These are phyloP conservation scores for Lipomyces yamanashiensis DNA, from an alignment of 805 yeast species.

Conservation along the genomic window DNA sequence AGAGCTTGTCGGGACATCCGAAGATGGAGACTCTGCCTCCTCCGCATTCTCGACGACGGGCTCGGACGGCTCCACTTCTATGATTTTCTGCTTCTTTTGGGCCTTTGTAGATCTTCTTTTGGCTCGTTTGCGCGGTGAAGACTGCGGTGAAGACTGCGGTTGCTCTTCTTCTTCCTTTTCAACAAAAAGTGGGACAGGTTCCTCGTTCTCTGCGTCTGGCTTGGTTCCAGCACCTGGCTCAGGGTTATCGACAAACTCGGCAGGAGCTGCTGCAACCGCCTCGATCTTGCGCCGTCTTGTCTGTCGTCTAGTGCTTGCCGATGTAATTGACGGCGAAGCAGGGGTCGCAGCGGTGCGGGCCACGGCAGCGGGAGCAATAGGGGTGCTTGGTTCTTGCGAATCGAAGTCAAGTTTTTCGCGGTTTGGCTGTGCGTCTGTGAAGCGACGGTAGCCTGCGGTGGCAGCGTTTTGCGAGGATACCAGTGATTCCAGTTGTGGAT, in stretches of 20 bases:
- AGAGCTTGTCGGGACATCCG: too few relatives aligned
- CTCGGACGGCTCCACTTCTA: neutral
- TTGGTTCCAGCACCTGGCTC: neutral
- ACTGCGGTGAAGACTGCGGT: too few relatives aligned
- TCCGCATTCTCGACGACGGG: neutral
- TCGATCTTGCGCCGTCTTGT: neutral
- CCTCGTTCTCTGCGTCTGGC: neutral
- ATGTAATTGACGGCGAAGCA: neutral
- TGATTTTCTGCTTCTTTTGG: neutral
- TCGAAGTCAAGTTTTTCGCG: conserved; percentile 19
- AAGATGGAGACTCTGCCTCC: neutral
- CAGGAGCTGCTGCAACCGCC: neutral
- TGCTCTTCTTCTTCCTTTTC: neutral
- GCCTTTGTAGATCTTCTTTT: neutral
- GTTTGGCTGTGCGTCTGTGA: conserved; percentile 15
- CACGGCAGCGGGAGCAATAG: too few relatives aligned
- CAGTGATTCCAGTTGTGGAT: neutral
- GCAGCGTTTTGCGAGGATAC: neutral
- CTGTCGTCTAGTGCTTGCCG: neutral
- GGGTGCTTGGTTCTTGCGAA: conserved; percentile 1
- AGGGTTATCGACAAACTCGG: conserved; percentile 2
- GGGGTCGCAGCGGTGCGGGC: too few relatives aligned
- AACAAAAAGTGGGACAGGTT: neutral
- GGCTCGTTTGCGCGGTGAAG: too few relatives aligned
- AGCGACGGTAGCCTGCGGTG: neutral